A percentile compares a stretch with the other conserved stretches of the same genome.
phyloP scores from a whole-genome alignment of 2,329 filamentous ascomycete genomes.

The Ramularia endophylla region DNA sequence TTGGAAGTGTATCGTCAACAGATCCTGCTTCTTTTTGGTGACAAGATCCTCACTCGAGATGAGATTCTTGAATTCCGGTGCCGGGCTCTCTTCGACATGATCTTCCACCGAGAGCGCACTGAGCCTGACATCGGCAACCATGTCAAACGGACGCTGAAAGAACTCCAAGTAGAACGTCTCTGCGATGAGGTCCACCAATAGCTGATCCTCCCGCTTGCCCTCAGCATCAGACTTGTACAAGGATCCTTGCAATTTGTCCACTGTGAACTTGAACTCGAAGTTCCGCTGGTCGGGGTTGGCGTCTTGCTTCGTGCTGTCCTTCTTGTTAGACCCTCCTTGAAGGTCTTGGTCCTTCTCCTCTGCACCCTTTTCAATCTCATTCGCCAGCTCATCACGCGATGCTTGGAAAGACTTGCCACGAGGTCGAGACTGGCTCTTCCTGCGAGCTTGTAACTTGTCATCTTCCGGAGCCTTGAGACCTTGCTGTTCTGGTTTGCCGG shows the following conservation, averaged over 20 bases:
- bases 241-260: constrained; percentile 89
- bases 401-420: constrained; percentile 67
- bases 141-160: constrained; percentile 82
- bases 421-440: constrained; percentile 42
- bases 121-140: constrained; percentile 85
- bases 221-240: constrained; percentile 82
- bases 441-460: constrained; percentile 23
- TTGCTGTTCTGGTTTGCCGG: constrained; percentile 25
- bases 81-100: constrained; percentile 79
- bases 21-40: constrained; percentile 65
- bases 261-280: constrained; percentile 95
- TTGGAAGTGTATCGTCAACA: constrained; percentile 83
- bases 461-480: constrained; percentile 25
- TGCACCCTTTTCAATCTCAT: constrained; percentile 54
- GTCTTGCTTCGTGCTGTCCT: constrained; percentile 26
- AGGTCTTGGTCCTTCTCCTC: constrained; percentile 50
- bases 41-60: constrained; percentile 79
- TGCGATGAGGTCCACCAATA: constrained; percentile 86
- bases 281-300: constrained; percentile 74
- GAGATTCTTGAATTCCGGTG: constrained; percentile 92
- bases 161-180: constrained; percentile 84
- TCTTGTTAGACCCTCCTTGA: constrained; percentile 39
- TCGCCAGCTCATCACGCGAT: constrained; percentile 67
- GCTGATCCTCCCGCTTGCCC: constrained; percentile 65
- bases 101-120: constrained; percentile 87